Evolutionary conservation across 2,329 filamentous ascomycete species (phyloP).

Genomic region (Stagonosporopsis vannaccii): DNA sequence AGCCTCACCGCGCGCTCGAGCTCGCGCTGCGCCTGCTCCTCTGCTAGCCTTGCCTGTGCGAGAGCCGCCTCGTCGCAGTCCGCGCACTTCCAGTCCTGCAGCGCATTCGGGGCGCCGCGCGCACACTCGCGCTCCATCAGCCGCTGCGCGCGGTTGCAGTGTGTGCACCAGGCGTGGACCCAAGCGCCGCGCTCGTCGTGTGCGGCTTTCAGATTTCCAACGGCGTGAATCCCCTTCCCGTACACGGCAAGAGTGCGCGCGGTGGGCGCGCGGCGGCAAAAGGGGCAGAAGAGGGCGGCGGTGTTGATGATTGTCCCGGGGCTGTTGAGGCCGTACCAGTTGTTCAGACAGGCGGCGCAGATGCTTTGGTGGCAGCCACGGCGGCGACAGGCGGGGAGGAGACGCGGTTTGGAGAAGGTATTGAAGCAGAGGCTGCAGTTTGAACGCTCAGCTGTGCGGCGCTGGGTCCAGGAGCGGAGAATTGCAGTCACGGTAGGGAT

Average conservation of each 20-base stretch:
- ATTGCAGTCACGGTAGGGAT: conserved; percentile 41
- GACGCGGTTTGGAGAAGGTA: conserved; percentile 43
- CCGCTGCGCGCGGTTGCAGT: conserved; percentile 53
- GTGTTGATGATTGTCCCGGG: conserved; percentile 57
- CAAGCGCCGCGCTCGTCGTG: conserved; percentile 53
- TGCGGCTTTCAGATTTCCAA: conserved; percentile 51
- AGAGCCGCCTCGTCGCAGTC: conserved; percentile 37
- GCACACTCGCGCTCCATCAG: conserved; percentile 57
- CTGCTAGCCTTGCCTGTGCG: background rate
- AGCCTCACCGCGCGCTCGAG: background rate
- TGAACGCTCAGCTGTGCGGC: conserved; percentile 50
- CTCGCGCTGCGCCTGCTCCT: background rate
- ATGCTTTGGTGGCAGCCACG: conserved; percentile 55
- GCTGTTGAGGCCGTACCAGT: conserved; percentile 59
- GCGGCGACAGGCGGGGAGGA: conserved; percentile 57
- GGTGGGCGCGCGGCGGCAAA: conserved; percentile 57
- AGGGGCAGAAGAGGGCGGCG: conserved; percentile 59
- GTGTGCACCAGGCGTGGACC: conserved; percentile 60
- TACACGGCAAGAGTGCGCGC: conserved; percentile 47
- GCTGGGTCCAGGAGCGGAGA: conserved; percentile 50
- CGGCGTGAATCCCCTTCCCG: conserved; percentile 47
- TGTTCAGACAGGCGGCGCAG: conserved; percentile 51
- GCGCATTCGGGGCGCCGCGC: conserved; percentile 48
- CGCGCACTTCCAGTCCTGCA: conserved; percentile 54
- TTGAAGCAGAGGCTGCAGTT: conserved; percentile 59